Base-by-base conservation (phyloP, 2,329 filamentous ascomycete genomes). In the Microdochium trichocladiopsis region DNA sequence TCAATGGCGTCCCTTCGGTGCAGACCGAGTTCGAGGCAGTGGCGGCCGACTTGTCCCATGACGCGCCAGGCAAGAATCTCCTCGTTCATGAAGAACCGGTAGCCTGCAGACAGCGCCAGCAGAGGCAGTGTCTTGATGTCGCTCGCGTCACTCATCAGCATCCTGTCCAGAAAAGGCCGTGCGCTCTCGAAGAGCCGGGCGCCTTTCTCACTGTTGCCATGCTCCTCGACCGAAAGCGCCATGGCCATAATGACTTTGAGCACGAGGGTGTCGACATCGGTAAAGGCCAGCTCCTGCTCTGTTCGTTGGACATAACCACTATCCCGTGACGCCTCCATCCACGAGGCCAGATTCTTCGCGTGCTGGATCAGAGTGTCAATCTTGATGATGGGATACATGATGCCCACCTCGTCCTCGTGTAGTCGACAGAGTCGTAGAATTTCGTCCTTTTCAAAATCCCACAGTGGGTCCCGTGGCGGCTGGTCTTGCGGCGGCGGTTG, bases 331-430 rank as follows among this genome's bases (percentile, higher is more conserved):
- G 70, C 64, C 58, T 91, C 87, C 63, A 94, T 83, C 66, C 89
- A 94, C 0, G 80, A 76, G 52, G 85, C 86, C 1, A 96, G 72
- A 54, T 78, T 77, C 56, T 80, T 84, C 6, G 86, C 84, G 65
- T 95, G 88, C 5, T 75, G 73, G 36, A 88, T 83, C 37, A 95
- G 73, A 43, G 78, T 77, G 43, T 87, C 81, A 33, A 95, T 87
- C 58, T 89, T 81, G 48, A 95, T 68, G 3, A 96, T 81, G 0
- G 93, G 93, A 66, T 95, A 96, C 90, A 96, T 95, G 61, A 93
- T 81, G 45, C 90, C 90, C 61, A 95, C 86, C 65, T 96, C 92
- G 61, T 96, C 91, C 58, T 95, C 88, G 63, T 94, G 93, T 0
- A 95, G 74, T 14, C 82, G 78, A 58, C 89, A 90, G 14, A 96